Evolutionary conservation across 2,329 filamentous ascomycete species (phyloP).

Genomic region (Penicillium sp.): DNA sequence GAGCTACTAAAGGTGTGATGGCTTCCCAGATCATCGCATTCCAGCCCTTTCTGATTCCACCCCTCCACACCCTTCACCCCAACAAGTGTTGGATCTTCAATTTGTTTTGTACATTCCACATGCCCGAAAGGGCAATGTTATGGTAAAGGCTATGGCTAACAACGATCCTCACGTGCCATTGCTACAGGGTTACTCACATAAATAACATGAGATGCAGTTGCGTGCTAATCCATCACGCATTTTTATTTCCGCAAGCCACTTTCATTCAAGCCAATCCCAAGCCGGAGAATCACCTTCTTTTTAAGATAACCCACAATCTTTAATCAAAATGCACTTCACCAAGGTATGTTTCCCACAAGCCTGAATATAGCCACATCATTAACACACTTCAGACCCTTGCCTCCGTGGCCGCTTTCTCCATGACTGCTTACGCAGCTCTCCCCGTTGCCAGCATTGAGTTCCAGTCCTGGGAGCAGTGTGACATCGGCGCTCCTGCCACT

Average conservation of each 20-base stretch:
- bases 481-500: constrained; percentile 11
- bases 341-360: constrained; percentile 9
- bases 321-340: constrained; percentile 24
- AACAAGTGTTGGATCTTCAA: background rate
- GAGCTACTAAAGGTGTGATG: background rate
- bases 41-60: constrained; percentile 12
- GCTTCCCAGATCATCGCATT: constrained; percentile 12
- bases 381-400: constrained; percentile 16
- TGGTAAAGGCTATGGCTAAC: constrained; percentile 10
- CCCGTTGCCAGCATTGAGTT: constrained; percentile 24
- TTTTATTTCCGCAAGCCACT: constrained; percentile 7
- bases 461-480: constrained; percentile 25
- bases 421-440: constrained; percentile 19
- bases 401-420: constrained; percentile 18
- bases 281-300: background rate
- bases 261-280: constrained; percentile 2
- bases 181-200: constrained; percentile 13
- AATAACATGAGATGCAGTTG: constrained; percentile 9
- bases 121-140: background rate
- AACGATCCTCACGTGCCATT: constrained; percentile 7
- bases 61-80: constrained; percentile 1
- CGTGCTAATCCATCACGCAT: background rate
- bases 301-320: background rate
- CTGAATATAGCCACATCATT: background rate
- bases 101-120: constrained; percentile 15